Base-by-base conservation (phyloP, 2,329 filamentous ascomycete genomes). In the Xylariaceae sp. region DNA sequence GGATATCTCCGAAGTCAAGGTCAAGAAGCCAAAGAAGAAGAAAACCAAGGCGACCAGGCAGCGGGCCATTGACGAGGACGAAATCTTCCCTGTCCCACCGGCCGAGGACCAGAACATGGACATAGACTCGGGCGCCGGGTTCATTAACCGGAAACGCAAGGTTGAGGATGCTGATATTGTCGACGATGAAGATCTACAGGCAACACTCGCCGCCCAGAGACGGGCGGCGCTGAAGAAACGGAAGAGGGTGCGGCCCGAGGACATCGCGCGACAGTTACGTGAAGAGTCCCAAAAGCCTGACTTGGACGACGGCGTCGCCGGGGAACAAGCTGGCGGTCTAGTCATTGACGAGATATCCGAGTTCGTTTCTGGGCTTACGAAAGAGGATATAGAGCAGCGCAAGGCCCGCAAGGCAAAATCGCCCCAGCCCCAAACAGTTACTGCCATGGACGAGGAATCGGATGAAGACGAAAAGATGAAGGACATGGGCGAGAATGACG, bases 311-410 rank as follows among this genome's bases (percentile, higher is more conserved):
- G 67, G 67, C 23, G 69, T 69, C 2, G 52, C 55, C 5, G 60
- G 56, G 17, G 50, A 43, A 4, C 59, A 64, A 28, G 58, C 53
- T 2, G 66, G 65, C 19, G 90, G 88, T 2, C 69, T 98, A 2
- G 76, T 96, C n/a, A 89, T 98, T 41, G 90, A 96, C 44, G 92
- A 96, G 58, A 95, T 90, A 1, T 88, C 88, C 0, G 89, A 95
- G 54, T 98, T 98, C 53, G 85, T 98, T 19, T 84, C 88, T 17
- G 88, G 88, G 38, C 65, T 98, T 39, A 84, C 83, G 56, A 84
- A 83, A 42, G 74, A 70, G 14, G 69, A 72, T 6, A 67, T 72
- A 3, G 71, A 76, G 39, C 68, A 71, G 11, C 73, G 57, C 66
- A 84, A 62, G 64, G 73, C 55, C 47, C 70, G 59, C 55, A 73